phyloP scores from a whole-genome alignment of 202 grass and related monocot genomes.

The Zoysia matrella region DNA sequence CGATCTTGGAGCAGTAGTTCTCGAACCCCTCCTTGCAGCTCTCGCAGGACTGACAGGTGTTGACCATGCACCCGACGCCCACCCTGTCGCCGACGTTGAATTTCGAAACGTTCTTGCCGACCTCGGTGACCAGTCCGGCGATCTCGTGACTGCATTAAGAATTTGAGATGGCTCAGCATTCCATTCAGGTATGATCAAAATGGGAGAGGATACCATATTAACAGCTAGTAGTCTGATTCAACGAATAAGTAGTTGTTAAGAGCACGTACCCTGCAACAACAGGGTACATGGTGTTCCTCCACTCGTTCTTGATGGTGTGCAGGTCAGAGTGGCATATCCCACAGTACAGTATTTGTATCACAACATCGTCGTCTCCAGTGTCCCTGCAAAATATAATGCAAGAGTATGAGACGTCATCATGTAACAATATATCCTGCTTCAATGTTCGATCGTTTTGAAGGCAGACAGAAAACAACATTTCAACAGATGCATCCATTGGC shows the following conservation, averaged over 20 bases:
- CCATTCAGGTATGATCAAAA: not conserved
- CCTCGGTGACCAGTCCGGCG: conserved; percentile 62
- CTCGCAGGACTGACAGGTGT: conserved; percentile 65
- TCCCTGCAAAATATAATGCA: conserved; percentile 52
- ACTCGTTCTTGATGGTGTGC: conserved; percentile 81
- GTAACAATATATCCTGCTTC: conserved; percentile 8
- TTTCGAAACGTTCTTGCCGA: conserved; percentile 64
- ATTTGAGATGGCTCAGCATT: not conserved
- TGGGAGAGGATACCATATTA: not conserved
- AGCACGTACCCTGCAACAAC: conserved; percentile 67
- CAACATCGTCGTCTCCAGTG: conserved; percentile 76
- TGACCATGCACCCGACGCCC: conserved; percentile 79
- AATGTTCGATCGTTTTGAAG: not conserved
- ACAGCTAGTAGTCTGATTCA: not conserved
- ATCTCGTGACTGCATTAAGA: conserved; percentile 75
- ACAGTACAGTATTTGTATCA: conserved; percentile 84
- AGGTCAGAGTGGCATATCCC: conserved; percentile 92
- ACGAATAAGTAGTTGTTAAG: not conserved
- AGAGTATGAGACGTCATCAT: not conserved
- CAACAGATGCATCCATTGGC: not conserved
- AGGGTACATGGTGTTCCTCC: conserved; percentile 65
- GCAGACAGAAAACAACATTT: not conserved
- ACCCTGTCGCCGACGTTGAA: conserved; percentile 71
- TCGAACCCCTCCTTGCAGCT: conserved; percentile 52
- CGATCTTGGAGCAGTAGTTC: conserved; percentile 67